Evolutionary conservation across 2,329 filamentous ascomycete species (phyloP).

Genomic region (Phoma sp.): DNA sequence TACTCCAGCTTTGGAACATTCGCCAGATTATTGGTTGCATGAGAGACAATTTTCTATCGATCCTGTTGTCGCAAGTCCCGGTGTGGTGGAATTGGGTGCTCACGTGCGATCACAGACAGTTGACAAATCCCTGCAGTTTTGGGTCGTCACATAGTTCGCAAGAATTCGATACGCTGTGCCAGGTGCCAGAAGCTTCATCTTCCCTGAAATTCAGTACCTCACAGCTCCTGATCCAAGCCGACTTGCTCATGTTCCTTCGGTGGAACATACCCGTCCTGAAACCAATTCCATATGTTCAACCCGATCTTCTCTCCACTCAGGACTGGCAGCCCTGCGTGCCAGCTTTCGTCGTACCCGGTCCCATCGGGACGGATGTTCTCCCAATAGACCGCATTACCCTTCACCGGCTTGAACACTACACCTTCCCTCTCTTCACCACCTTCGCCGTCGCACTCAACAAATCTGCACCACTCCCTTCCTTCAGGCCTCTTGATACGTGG

Average conservation of each 20-base stretch:
- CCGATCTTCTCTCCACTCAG: conserved; percentile 64
- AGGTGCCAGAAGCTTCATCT: too few relatives aligned
- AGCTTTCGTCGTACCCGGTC: conserved; percentile 64
- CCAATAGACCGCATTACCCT: conserved; percentile 69
- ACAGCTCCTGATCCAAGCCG: neutral
- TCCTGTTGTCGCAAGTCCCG: too few relatives aligned
- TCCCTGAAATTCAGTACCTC: too few relatives aligned
- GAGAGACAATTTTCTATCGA: too few relatives aligned
- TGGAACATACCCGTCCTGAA: conserved; percentile 51
- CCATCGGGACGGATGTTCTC: conserved; percentile 66
- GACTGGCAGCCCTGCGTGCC: conserved; percentile 68
- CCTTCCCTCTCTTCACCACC: conserved; percentile 48
- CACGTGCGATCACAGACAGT: too few relatives aligned
- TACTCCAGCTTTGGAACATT: too few relatives aligned
- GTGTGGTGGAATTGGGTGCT: too few relatives aligned
- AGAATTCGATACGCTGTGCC: too few relatives aligned
- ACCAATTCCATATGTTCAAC: conserved; percentile 72
- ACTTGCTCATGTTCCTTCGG: conserved; percentile 8
- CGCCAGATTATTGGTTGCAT: too few relatives aligned
- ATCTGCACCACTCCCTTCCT: conserved; percentile 62
- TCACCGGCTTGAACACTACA: conserved; percentile 65
- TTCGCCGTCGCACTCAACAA: conserved; percentile 59
- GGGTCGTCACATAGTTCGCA: too few relatives aligned
- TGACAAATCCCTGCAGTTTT: too few relatives aligned
- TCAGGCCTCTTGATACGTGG: conserved; percentile 58